Evolutionary conservation across 73 alveolate genomes (phyloP).

Genomic region (Stentor coeruleus): DNA sequence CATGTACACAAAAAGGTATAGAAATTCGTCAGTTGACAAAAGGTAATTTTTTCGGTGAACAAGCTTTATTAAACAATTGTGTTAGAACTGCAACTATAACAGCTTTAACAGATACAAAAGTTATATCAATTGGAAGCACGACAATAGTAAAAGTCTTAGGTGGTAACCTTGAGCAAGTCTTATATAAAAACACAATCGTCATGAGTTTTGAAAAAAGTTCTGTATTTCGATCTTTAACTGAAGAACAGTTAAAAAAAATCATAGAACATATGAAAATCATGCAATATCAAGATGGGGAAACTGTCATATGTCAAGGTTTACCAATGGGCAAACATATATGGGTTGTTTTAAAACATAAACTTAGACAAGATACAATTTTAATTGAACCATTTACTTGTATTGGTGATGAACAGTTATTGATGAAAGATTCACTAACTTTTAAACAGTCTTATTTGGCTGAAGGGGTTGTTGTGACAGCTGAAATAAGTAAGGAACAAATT

Average conservation of each 20-base stretch:
- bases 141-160: not conserved
- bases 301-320: not conserved
- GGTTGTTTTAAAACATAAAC: not conserved
- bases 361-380: not conserved
- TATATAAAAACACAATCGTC: not conserved
- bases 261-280: too few species aligned
- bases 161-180: not conserved
- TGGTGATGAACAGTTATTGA: not conserved
- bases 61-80: not conserved
- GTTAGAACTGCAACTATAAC: not conserved
- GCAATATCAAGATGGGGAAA: not conserved
- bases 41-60: not conserved
- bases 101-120: not conserved
- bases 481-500: not conserved
- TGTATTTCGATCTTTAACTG: not conserved
- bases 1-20: not conserved
- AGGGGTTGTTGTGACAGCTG: not conserved
- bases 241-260: not conserved
- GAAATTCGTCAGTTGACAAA: not conserved
- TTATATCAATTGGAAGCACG: not conserved
- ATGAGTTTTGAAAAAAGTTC: not conserved
- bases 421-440: not conserved
- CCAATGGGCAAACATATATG: not conserved
- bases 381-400: not conserved
- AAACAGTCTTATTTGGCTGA: not conserved